Evolutionary conservation across 495 filamentous ascomycete species (phyloP).

Genomic region (Penicillium salamii): DNA sequence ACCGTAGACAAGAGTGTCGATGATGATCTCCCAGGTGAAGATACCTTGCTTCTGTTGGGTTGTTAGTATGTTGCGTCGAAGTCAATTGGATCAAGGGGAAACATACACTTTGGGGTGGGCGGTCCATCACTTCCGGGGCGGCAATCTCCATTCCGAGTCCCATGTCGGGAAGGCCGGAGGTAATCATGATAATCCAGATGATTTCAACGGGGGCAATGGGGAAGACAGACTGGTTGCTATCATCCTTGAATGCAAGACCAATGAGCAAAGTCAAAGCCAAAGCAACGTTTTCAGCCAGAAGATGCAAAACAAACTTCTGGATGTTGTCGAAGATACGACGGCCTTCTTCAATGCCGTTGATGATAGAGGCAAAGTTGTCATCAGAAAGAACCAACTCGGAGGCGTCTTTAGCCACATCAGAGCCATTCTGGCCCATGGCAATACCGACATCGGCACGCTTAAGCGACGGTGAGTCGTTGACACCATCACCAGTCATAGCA

Average conservation of each 20-base stretch:
- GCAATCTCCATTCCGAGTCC: conserved; percentile 70
- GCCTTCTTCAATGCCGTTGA: conserved; percentile 70
- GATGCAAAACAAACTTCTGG: conserved; percentile 73
- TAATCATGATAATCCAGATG: conserved; percentile 77
- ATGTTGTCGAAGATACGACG: conserved; percentile 75
- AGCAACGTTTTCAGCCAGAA: conserved; percentile 71
- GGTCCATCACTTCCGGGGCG: conserved; percentile 62
- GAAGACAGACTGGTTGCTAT: conserved; percentile 61
- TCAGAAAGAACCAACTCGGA: conserved; percentile 77
- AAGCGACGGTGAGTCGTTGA: conserved; percentile 81
- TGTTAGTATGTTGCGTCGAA: conserved; percentile 36
- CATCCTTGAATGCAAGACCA: conserved; percentile 70
- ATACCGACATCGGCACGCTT: conserved; percentile 83
- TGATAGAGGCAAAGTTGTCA: conserved; percentile 82
- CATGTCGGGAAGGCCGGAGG: conserved; percentile 71
- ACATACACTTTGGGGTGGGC: conserved; percentile 60
- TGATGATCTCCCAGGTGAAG: conserved; percentile 65
- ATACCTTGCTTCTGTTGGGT: conserved; percentile 57
- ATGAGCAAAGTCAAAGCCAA: conserved; percentile 66
- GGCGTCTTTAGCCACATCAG: conserved; percentile 85
- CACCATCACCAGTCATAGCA: conserved; percentile 89
- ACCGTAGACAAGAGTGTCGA: conserved; percentile 69
- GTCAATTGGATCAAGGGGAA: conserved; percentile 2
- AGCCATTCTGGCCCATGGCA: conserved; percentile 74
- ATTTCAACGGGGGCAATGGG: conserved; percentile 72